These are phyloP conservation scores for Blastocystis sp. DNA, from an alignment of 352 stramenopile genomes.

Conservation along the genomic window DNA sequence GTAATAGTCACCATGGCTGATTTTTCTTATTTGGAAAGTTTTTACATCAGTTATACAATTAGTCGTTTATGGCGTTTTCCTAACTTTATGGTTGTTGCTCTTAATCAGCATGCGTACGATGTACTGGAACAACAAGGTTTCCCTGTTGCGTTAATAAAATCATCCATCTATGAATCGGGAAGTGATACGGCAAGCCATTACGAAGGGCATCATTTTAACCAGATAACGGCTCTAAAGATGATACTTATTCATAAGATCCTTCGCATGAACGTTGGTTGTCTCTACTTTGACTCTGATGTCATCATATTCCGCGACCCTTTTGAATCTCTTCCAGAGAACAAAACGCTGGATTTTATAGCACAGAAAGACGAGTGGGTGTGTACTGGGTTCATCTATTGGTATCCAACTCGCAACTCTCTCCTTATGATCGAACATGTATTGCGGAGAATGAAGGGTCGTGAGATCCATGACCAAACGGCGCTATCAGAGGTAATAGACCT, in stretches of 20 bases:
- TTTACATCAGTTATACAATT: background rate
- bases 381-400: background rate
- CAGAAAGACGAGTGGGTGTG: conserved; percentile 19
- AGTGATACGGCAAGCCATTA: background rate
- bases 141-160: conserved; percentile 22
- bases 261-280: background rate
- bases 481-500: background rate
- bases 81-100: conserved; percentile 25
- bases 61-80: background rate
- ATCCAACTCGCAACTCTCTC: background rate
- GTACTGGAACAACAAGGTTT: conserved; percentile 2
- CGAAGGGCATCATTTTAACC: background rate
- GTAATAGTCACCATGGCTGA: conserved; percentile 12
- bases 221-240: background rate
- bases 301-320: conserved; percentile 37
- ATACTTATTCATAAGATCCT: background rate
- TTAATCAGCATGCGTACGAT: background rate
- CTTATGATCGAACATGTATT: background rate
- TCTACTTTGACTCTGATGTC: conserved; percentile 13
- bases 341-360: background rate
- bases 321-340: background rate
- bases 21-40: background rate
- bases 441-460: background rate
- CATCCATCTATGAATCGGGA: background rate
- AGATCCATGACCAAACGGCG: conserved; percentile 11